These are phyloP conservation scores for Pilatotrama ljubarskyi DNA, from an alignment of 768 basidiomycete species.

Conservation along the genomic window DNA sequence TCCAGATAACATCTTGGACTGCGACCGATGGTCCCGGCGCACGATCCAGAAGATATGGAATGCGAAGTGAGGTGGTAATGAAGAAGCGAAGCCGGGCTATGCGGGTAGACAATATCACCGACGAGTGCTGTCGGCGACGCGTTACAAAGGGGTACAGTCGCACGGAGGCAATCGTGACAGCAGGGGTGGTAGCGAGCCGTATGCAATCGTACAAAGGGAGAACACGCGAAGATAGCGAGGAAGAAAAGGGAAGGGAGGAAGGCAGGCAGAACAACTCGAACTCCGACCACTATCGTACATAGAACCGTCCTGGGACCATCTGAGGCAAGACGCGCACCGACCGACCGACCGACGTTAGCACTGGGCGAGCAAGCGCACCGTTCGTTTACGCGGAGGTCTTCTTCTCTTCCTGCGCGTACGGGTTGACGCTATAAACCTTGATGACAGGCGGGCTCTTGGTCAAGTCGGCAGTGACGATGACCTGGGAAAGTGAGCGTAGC, in stretches of 20 bases:
- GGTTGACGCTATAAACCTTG: constrained; percentile 96
- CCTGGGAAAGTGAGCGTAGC: constrained; percentile 43
- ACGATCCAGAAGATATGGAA: not conserved
- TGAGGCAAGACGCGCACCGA: not conserved
- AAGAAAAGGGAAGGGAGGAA: not conserved
- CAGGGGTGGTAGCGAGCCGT: not conserved
- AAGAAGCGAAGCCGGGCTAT: not conserved
- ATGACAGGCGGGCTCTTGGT: constrained; percentile 96
- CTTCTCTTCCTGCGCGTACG: constrained; percentile 68
- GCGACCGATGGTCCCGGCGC: not conserved
- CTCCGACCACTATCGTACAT: constrained; percentile 23
- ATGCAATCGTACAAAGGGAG: constrained; percentile 12
- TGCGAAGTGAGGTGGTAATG: not conserved
- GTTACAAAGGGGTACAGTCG: not conserved
- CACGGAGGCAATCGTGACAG: constrained; percentile 6
- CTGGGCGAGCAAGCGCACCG: not conserved
- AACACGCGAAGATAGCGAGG: constrained; percentile 8
- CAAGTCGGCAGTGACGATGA: constrained; percentile 92
- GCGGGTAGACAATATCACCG: too few species aligned
- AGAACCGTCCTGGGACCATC: constrained; percentile 12
- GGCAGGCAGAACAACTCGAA: not conserved
- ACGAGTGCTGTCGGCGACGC: too few species aligned
- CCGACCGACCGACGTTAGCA: not conserved
- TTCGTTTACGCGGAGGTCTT: constrained; percentile 11
- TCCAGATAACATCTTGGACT: not conserved